Evolutionary conservation across 83 land plant species (phyloP).

Genomic region (Diphasiastrum complanatum): DNA sequence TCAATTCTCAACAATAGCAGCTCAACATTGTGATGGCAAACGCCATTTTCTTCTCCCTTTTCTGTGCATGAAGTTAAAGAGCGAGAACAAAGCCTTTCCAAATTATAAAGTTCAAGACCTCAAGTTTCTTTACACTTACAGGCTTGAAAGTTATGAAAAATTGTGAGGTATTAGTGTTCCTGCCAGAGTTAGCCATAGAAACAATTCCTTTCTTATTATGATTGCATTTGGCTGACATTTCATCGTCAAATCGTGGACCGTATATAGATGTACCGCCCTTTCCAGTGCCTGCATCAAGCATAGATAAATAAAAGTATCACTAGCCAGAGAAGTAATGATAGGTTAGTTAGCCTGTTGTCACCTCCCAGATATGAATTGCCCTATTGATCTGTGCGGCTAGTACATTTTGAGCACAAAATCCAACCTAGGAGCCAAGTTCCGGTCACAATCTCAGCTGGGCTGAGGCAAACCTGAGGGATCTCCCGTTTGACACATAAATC

Average conservation of each 20-base stretch:
- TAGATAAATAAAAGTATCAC: neutral
- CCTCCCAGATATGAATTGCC: neutral
- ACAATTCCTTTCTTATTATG: slow-evolving; percentile 37
- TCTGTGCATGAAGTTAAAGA: too few species aligned
- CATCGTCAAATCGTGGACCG: slow-evolving; percentile 30
- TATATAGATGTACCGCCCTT: slow-evolving; percentile 36
- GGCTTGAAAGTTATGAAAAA: slow-evolving; percentile 39
- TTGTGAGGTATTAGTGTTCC: slow-evolving; percentile 39
- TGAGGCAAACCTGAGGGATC: slow-evolving; percentile 33
- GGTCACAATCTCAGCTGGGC: neutral
- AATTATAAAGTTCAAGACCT: neutral
- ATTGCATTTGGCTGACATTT: slow-evolving; percentile 34
- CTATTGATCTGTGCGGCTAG: neutral
- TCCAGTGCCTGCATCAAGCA: slow-evolving; percentile 23
- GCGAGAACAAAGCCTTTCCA: too few species aligned
- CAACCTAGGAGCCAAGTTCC: neutral
- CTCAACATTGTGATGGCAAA: too few species aligned
- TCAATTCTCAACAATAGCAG: too few species aligned
- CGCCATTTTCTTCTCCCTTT: too few species aligned
- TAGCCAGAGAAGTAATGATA: neutral
- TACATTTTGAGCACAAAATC: neutral
- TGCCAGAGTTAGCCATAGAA: slow-evolving; percentile 40
- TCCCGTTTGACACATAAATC: slow-evolving; percentile 41
- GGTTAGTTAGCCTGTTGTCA: neutral
- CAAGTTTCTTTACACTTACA: slow-evolving; percentile 14